phyloP scores from a whole-genome alignment of 257 asterid genomes.

The Agastache rugosa region DNA sequence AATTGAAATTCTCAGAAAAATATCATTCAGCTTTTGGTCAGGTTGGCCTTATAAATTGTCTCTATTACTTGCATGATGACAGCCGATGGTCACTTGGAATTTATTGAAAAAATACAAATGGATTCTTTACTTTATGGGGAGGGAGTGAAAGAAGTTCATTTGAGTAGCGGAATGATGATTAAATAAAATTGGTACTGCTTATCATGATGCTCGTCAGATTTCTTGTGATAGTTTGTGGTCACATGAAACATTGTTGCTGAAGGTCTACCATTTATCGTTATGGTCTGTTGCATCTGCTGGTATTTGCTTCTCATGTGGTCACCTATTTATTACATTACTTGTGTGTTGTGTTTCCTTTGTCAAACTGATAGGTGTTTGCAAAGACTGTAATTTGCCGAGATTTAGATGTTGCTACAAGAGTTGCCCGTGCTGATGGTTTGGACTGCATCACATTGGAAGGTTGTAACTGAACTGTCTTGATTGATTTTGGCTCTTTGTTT shows the following conservation, averaged over 20 bases:
- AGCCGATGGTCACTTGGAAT: constrained; percentile 27
- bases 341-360: constrained; percentile 31
- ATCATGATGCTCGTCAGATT: neutral
- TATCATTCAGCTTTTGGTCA: constrained; percentile 82
- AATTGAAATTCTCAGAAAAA: constrained; percentile 59
- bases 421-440: constrained; percentile 85
- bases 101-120: constrained; percentile 14
- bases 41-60: constrained; percentile 50
- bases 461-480: constrained; percentile 39
- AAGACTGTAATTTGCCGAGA: constrained; percentile 95
- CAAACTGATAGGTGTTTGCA: constrained; percentile 71
- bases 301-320: constrained; percentile 23
- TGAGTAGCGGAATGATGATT: neutral
- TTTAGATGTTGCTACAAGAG: constrained; percentile 93
- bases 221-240: neutral
- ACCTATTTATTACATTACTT: constrained; percentile 21
- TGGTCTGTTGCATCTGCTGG: constrained; percentile 21
- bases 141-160: constrained; percentile 8
- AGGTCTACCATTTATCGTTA: constrained; percentile 24
- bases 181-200: neutral
- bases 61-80: constrained; percentile 31
- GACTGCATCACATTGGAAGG: constrained; percentile 99
- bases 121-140: constrained; percentile 3
- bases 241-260: constrained; percentile 1
- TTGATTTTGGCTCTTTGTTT: constrained; percentile 30